Conservation (phyloP, 192 early-diverging fungal genomes). For the Bifiguratus adelaidae region DNA sequence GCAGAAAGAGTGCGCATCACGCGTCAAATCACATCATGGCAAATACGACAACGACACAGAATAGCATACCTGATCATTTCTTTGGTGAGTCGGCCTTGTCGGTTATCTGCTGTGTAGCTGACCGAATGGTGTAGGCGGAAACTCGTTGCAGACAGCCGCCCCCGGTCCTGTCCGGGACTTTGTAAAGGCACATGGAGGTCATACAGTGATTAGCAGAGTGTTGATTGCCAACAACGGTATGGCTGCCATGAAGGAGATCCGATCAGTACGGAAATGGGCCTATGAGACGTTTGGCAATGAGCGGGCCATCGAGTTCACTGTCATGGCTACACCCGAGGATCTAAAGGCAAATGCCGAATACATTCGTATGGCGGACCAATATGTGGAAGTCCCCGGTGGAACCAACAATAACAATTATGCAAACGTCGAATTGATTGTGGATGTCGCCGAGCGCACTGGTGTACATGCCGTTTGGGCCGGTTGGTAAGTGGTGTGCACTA, state of each 20-base stretch:
- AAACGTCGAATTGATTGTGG: slow-evolving; percentile 97
- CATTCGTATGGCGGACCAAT: slow-evolving; percentile 98
- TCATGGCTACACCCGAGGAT: slow-evolving; percentile 98
- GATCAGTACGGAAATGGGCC: slow-evolving; percentile 95
- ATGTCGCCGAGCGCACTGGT: slow-evolving; percentile 91
- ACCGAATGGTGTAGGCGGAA: no score
- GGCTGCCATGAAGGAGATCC: slow-evolving; percentile 98
- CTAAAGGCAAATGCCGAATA: slow-evolving; percentile 96
- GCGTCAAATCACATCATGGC: no score
- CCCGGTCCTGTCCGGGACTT: slow-evolving; percentile 61
- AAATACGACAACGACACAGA: no score
- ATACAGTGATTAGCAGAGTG: slow-evolving; percentile 87
- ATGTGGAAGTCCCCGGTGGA: slow-evolving; percentile 96
- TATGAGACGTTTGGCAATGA: slow-evolving; percentile 98
- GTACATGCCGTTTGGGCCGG: slow-evolving; percentile 97
- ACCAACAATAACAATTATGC: slow-evolving; percentile 99
- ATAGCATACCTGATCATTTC: no score
- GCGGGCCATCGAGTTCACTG: slow-evolving; percentile 89
- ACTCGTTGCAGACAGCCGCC: slow-evolving; percentile 50
- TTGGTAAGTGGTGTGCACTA: slow-evolving; percentile 42
- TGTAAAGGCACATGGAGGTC: slow-evolving; percentile 65
- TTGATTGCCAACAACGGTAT: slow-evolving; percentile 99
- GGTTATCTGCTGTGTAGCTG: no score
- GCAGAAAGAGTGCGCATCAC: no score
- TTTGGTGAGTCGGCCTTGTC: no score